Base-by-base conservation (phyloP, 2,329 filamentous ascomycete species). In the Cercospora janseana region DNA sequence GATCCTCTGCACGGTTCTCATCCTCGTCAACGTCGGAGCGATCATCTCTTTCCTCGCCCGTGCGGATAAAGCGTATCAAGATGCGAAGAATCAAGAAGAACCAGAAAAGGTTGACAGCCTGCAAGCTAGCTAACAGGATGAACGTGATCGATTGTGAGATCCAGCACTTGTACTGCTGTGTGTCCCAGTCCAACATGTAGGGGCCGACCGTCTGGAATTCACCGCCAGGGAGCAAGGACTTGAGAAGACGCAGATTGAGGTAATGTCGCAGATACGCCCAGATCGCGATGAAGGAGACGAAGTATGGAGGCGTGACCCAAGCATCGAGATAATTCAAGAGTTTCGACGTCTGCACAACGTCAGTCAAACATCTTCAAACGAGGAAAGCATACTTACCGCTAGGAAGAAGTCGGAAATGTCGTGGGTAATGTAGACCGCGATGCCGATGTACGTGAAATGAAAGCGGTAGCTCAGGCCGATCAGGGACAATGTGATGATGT, bases 381-480 rank as follows among this genome's bases (percentile, higher is more conserved):
- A 23, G 4, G 10, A 12, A 12, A 32, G 26, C 2, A 2, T n/a
- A 69, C 85, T 72, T 80, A 91, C 87, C 28, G 92, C 91, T 35
- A 96, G 79, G 80, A 96, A 96, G 73, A 96, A 95, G 70, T 96
- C 91, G 53, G 85, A 90, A 55, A 96, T 87, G 66, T 97, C 91
- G 70, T 95, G 89, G 7, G 91, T 95, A 55, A 93, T 89, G 71
- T 95, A 97, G 26, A 97, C 89, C 15, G 89, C 88, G 48, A 96
- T 73, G 20, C 91, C 91, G 68, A 97, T 94, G 72, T 95, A 92
- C 15, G 90, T 94, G 70, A 96, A 97, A 72, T 97, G 91, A 76
- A 95, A 97, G 54, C 89, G 83, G 73, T 96, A 97, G 74, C 87
- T 93, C 65, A 92, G 74, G 51, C 73, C 85, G 60, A 97, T 95